Conservation (phyloP, 305 asterid genomes). For the Rubia occidens region DNA sequence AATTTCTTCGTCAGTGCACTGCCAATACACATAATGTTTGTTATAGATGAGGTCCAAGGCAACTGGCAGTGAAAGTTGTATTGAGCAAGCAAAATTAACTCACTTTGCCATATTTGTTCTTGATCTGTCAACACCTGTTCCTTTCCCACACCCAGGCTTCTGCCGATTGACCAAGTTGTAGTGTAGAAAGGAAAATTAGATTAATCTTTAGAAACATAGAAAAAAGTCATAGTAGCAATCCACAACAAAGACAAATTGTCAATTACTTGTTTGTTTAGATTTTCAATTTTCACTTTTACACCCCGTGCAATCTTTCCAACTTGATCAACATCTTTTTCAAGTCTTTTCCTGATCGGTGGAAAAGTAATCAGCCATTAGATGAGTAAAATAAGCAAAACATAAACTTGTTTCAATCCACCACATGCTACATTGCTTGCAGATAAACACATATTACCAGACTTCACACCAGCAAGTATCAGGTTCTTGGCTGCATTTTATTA, state of each 20-base stretch:
- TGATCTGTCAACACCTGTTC: conserved; percentile 80
- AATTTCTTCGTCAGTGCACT: conserved; percentile 68
- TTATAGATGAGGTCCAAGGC: conserved; percentile 8
- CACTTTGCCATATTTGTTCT: conserved; percentile 71
- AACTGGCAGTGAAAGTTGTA: not conserved
- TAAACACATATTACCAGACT: conserved; percentile 37
- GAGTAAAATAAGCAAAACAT: not conserved
- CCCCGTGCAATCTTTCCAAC: conserved; percentile 73
- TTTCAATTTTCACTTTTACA: conserved; percentile 59
- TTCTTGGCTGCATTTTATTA: conserved; percentile 68
- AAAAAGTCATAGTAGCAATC: not conserved
- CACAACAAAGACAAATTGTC: conserved; percentile 17
- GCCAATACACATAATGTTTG: conserved; percentile 21
- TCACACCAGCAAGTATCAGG: conserved; percentile 94
- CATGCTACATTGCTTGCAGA: not conserved
- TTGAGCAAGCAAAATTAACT: conserved; percentile 14
- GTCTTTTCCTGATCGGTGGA: conserved; percentile 77
- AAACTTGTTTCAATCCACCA: not conserved
- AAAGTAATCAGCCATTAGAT: not conserved
- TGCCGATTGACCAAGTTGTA: conserved; percentile 72
- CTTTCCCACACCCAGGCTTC: conserved; percentile 78
- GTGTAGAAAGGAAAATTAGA: conserved; percentile 15
- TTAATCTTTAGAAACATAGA: not conserved
- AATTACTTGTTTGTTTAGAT: conserved; percentile 52
- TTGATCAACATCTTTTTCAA: conserved; percentile 82